A percentile compares a stretch with the other conserved stretches of the same genome.
Evolutionary conservation across 2,329 filamentous ascomycete species (phyloP).

Genomic region (Xylaria sp.): DNA sequence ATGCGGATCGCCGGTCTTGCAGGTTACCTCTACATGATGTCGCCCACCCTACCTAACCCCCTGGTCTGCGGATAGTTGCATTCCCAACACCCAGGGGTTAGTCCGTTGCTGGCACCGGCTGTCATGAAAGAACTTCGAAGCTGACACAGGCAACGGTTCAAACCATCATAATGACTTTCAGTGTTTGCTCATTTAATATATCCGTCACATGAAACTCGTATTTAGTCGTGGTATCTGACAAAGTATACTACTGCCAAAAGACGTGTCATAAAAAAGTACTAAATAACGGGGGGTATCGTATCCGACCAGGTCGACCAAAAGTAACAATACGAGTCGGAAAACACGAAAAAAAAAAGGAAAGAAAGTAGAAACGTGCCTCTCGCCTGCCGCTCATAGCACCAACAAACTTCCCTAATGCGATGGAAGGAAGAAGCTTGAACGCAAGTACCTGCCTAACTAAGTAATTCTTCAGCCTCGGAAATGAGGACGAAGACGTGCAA

Average conservation of each 20-base stretch:
- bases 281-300: slow-evolving; percentile 34
- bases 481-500: slow-evolving; percentile 1
- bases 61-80: no score
- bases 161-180: background rate
- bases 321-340: background rate
- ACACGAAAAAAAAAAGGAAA: background rate
- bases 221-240: slow-evolving; percentile 4
- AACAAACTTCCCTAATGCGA: background rate
- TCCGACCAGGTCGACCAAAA: slow-evolving; percentile 12
- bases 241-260: background rate
- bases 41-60: no score
- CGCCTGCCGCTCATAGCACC: background rate
- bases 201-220: background rate
- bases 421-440: background rate
- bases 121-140: background rate
- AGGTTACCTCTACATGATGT: no score
- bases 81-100: no score
- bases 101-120: no score
- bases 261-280: background rate
- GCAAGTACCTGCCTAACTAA: background rate
- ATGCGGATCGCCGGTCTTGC: no score
- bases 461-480: background rate
- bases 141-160: background rate
- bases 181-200: background rate
- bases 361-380: background rate